Conservation (phyloP, 306 rosid genomes). For the Quercus aquifolioides region DNA sequence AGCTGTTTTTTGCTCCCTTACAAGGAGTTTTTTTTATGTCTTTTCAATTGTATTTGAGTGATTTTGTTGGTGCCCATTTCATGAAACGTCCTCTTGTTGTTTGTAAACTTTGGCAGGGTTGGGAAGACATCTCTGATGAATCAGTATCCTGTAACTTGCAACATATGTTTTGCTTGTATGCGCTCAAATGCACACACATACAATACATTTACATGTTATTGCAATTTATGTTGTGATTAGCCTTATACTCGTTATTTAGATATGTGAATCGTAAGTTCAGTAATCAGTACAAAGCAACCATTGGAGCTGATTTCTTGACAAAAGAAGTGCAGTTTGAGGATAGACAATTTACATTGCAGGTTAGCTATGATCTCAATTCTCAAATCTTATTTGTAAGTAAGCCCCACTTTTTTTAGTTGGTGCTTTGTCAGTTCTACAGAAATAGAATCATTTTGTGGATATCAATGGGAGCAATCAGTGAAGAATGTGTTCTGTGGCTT, state of each 20-base stretch:
- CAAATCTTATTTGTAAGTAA: neutral
- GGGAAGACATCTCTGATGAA: conserved; percentile 67
- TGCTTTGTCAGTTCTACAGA: too few species aligned
- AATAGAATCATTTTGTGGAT: too few species aligned
- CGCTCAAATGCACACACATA: neutral
- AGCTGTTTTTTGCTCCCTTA: neutral
- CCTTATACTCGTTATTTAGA: conserved; percentile 17
- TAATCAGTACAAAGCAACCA: conserved; percentile 64
- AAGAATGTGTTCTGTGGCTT: neutral
- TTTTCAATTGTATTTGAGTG: neutral
- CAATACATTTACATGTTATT: neutral
- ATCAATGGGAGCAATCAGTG: neutral
- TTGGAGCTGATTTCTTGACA: conserved; percentile 65
- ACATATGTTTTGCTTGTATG: neutral
- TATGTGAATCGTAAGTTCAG: conserved; percentile 62
- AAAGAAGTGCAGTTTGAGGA: conserved; percentile 65
- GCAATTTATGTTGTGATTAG: neutral
- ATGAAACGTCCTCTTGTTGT: neutral
- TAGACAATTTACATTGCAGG: conserved; percentile 55
- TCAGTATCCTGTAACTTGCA: conserved; percentile 36
- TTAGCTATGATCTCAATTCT: neutral
- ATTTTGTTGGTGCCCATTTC: neutral
- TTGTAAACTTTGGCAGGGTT: conserved; percentile 39
- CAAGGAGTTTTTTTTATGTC: neutral
- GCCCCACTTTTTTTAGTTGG: too few species aligned